Conservation (phyloP, 2,329 filamentous ascomycete genomes). For the Ophiosphaerella narmari region DNA sequence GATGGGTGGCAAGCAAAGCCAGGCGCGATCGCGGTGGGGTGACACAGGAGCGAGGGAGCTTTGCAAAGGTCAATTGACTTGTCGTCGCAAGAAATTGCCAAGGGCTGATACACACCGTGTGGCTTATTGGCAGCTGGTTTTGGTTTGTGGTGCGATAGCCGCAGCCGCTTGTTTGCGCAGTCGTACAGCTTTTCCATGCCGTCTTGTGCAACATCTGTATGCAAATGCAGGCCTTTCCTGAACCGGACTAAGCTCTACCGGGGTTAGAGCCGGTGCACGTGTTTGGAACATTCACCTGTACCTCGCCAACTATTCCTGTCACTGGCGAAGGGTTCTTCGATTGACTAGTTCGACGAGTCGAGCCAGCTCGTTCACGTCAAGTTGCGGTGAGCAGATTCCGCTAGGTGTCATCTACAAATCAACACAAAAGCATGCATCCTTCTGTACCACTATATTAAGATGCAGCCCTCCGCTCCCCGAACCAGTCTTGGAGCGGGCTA, state of each 20-base stretch:
- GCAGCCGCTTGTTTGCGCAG: background rate
- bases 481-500: no score
- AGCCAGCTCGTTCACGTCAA: background rate
- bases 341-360: no score
- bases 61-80: constrained; percentile 3
- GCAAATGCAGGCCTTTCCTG: constrained; percentile 10
- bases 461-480: background rate
- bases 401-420: constrained; percentile 2
- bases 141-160: constrained; percentile 18
- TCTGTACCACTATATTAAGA: constrained; percentile 2
- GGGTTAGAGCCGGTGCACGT: constrained; percentile 15
- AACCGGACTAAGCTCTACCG: constrained; percentile 10
- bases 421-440: constrained; percentile 4
- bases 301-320: background rate
- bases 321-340: background rate
- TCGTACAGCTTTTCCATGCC: constrained; percentile 27
- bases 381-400: constrained; percentile 17
- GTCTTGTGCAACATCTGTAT: background rate
- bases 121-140: constrained; percentile 3
- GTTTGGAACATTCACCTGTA: constrained; percentile 9
- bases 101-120: constrained; percentile 4
- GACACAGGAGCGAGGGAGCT: constrained; percentile 3
- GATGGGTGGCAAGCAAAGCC: background rate
- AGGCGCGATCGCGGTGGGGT: background rate
- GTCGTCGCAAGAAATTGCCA: background rate